Conservation (phyloP, 2,329 filamentous ascomycete genomes). For the Chrysoporthe puriensis region DNA sequence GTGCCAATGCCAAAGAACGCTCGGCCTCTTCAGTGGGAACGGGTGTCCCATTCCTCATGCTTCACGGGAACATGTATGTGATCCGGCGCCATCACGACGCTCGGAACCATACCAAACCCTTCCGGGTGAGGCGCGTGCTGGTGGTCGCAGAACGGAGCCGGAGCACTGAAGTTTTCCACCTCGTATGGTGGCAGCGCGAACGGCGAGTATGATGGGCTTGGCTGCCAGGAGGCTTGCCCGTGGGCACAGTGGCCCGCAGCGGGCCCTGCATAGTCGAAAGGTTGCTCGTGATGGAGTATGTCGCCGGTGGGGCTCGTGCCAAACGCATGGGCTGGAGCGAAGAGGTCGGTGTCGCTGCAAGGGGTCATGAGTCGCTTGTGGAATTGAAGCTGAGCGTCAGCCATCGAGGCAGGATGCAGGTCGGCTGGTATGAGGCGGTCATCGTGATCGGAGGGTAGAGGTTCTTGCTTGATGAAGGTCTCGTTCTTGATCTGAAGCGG, state of each 20-base stretch:
- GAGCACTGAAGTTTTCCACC: conserved; percentile 35
- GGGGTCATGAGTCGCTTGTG: conserved; percentile 54
- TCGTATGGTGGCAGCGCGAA: conserved; percentile 42
- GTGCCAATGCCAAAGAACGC: background rate
- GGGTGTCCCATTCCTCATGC: conserved; percentile 28
- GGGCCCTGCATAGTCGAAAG: conserved; percentile 38
- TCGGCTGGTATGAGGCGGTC: conserved; percentile 37
- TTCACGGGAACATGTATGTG: conserved; percentile 23
- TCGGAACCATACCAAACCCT: conserved; percentile 24
- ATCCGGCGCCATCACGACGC: conserved; percentile 22
- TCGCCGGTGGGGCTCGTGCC: conserved; percentile 40
- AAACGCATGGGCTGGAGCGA: conserved; percentile 36
- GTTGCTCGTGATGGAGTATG: conserved; percentile 36
- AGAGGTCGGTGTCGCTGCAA: conserved; percentile 54
- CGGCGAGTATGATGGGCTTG: conserved; percentile 42
- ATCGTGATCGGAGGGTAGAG: conserved; percentile 33
- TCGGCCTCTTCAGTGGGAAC: background rate
- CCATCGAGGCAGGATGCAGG: conserved; percentile 40
- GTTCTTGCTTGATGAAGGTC: conserved; percentile 29
- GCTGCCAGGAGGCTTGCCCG: conserved; percentile 38
- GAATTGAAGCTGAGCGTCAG: conserved; percentile 36
- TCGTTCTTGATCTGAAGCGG: conserved; percentile 45
- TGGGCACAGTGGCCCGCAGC: conserved; percentile 35
- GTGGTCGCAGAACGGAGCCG: conserved; percentile 33
- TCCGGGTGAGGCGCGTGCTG: conserved; percentile 29